Percentiles rank a stretch among this genome's conserved stretches.
phyloP scores from a whole-genome alignment of 169 alveolate genomes.

The Plasmodium cynomolgi region DNA sequence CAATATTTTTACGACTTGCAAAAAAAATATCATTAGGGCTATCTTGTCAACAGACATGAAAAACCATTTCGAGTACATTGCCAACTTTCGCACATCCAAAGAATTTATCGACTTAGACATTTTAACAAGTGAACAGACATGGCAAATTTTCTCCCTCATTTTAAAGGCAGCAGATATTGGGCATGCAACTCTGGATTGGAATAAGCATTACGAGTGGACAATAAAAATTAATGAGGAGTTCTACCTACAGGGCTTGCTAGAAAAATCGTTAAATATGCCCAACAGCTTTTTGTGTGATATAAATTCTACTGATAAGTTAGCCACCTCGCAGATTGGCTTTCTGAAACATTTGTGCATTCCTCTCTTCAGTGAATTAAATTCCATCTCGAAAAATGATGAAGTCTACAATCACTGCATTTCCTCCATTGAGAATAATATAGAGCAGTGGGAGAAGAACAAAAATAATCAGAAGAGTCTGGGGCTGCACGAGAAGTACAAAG shows the following conservation, averaged over 20 bases:
- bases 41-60: constrained; percentile 95
- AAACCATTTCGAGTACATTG: constrained; percentile 91
- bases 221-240: constrained; percentile 92
- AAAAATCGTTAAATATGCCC: constrained; percentile 79
- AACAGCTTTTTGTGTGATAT: constrained; percentile 80
- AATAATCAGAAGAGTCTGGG: constrained; percentile 40
- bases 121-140: constrained; percentile 84
- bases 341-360: constrained; percentile 75
- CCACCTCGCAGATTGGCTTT: constrained; percentile 81
- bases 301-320: constrained; percentile 76
- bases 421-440: constrained; percentile 67
- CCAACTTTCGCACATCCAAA: constrained; percentile 85
- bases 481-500: constrained; percentile 34
- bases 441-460: constrained; percentile 37
- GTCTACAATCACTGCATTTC: constrained; percentile 44
- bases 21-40: constrained; percentile 91
- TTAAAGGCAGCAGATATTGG: constrained; percentile 95
- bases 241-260: constrained; percentile 91
- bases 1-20: constrained; percentile 67
- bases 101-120: constrained; percentile 76
- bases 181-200: constrained; percentile 91
- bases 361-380: constrained; percentile 43
- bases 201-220: constrained; percentile 92
- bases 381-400: constrained; percentile 33
- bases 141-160: constrained; percentile 86